A percentile compares a stretch with the other conserved stretches of the same genome.
Evolutionary conservation across 2,329 filamentous ascomycete genomes (phyloP).

Genomic region (Thelonectria olida): DNA sequence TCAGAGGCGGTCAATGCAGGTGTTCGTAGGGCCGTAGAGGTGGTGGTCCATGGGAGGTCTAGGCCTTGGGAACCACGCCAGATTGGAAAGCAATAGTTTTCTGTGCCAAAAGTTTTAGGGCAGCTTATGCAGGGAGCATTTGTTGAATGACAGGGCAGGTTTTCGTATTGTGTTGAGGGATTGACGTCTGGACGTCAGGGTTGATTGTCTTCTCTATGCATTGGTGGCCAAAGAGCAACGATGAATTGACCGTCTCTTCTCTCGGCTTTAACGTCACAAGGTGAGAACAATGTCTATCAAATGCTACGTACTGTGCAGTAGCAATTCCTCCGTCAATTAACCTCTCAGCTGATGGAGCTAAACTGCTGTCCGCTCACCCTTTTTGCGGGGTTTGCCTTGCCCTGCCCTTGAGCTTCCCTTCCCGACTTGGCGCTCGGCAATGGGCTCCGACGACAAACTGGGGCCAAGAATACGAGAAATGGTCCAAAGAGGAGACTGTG

Average conservation of each 20-base stretch:
- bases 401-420: background rate
- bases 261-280: background rate
- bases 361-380: background rate
- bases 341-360: background rate
- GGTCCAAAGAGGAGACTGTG: background rate
- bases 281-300: background rate
- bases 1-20: background rate
- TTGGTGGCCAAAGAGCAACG: no score
- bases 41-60: background rate
- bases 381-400: slow-evolving; percentile 5
- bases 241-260: no score
- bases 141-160: background rate
- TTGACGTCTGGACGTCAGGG: no score
- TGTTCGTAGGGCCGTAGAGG: background rate
- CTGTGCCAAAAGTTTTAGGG: background rate
- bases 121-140: background rate
- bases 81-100: background rate
- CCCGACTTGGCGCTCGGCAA: slow-evolving; percentile 6
- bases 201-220: no score
- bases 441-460: background rate
- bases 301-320: background rate
- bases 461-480: background rate
- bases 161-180: background rate
- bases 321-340: background rate
- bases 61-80: background rate